phyloP scores from a whole-genome alignment of 306 rosid species.

The Pyrus communis region DNA sequence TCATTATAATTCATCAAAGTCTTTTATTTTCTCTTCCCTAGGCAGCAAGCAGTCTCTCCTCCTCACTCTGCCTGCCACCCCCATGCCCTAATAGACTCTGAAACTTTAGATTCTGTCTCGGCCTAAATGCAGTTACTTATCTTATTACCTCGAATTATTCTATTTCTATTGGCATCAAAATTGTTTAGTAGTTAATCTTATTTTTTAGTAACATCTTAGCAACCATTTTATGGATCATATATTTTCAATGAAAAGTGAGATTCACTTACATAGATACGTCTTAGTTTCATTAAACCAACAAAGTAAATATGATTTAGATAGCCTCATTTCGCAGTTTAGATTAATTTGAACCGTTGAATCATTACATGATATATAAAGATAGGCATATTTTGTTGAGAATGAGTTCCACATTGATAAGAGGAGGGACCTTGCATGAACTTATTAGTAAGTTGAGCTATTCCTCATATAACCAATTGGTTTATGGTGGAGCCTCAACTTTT shows the following conservation, averaged over 20 bases:
- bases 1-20: constrained; percentile 26
- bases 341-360: not conserved
- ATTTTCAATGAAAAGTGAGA: not conserved
- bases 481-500: too few species aligned
- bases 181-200: too few species aligned
- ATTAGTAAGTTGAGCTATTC: too few species aligned
- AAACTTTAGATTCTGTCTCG: constrained; percentile 60
- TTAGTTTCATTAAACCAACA: not conserved
- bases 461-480: too few species aligned
- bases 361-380: not conserved
- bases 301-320: not conserved
- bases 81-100: constrained; percentile 50
- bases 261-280: not conserved
- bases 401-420: too few species aligned
- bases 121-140: not conserved
- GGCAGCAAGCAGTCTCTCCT: constrained; percentile 22
- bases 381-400: too few species aligned
- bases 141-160: not conserved
- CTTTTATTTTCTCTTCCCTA: constrained; percentile 38
- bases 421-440: too few species aligned
- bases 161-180: not conserved
- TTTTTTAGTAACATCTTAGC: not conserved
- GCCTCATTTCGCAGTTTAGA: not conserved
- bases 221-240: not conserved
- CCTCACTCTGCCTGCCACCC: constrained; percentile 13